phyloP scores from a whole-genome alignment of 345 rosid species.

The Cardamine resedifolia region DNA sequence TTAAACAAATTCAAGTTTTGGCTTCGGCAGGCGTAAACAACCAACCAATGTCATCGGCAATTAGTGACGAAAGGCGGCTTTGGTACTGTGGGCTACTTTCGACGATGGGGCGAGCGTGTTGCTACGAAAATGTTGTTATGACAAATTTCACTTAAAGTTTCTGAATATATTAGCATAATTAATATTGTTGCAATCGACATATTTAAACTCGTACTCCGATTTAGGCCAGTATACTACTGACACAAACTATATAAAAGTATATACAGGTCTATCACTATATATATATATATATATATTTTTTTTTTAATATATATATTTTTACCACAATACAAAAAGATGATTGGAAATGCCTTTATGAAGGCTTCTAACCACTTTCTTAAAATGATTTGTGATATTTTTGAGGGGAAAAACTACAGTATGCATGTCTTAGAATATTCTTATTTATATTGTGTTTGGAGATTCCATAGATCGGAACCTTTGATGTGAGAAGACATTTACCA shows the following conservation, averaged over 20 bases:
- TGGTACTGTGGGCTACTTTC: not conserved
- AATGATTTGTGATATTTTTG: not conserved
- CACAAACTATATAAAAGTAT: not conserved
- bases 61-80: not conserved
- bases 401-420: not conserved
- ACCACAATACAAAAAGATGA: not conserved
- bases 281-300: too few species aligned
- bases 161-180: not conserved
- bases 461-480: not conserved
- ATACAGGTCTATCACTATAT: not conserved
- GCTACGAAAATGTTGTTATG: not conserved
- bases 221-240: not conserved
- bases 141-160: not conserved
- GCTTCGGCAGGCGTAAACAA: not conserved
- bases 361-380: not conserved
- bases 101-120: not conserved
- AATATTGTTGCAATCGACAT: not conserved
- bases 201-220: not conserved
- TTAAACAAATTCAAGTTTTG: not conserved
- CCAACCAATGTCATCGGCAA: not conserved
- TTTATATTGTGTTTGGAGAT: not conserved
- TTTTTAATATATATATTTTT: too few species aligned
- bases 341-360: not conserved
- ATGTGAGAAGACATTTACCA: not conserved
- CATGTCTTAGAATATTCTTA: not conserved